phyloP scores from a whole-genome alignment of 2,329 filamentous ascomycete species.

The Calonectria pseudoreteaudii region DNA sequence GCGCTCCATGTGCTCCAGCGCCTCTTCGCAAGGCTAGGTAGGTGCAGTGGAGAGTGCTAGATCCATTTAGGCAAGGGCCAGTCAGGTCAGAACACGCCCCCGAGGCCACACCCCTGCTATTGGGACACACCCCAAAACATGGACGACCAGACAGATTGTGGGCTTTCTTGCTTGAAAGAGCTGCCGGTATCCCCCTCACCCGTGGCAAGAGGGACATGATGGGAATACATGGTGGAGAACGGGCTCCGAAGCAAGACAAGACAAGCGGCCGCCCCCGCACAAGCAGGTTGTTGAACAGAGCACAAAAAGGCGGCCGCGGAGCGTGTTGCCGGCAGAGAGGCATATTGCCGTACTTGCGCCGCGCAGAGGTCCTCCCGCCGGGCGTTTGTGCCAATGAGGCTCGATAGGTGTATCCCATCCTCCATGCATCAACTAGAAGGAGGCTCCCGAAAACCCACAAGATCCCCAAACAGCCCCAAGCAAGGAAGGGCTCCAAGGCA shows the following conservation, averaged over 20 bases:
- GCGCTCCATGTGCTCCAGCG: conserved; percentile 32
- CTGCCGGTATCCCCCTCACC: background rate
- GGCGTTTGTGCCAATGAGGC: background rate
- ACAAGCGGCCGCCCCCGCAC: background rate
- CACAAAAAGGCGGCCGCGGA: too few relatives aligned
- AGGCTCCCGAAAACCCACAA: conserved; percentile 5
- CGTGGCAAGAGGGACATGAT: background rate
- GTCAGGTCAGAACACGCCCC: conserved; percentile 8
- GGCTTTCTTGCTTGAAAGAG: background rate
- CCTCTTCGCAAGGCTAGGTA: conserved; percentile 17
- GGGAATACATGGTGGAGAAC: background rate
- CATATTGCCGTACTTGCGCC: background rate
- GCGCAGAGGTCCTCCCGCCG: background rate
- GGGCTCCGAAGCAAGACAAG: conserved; percentile 15
- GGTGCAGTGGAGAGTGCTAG: conserved; percentile 17
- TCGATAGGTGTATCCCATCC: background rate
- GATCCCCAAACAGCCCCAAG: conserved; percentile 11
- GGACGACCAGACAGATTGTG: background rate
- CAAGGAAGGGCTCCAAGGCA: conserved; percentile 8
- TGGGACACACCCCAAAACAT: background rate
- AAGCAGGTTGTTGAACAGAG: background rate
- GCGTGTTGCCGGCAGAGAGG: background rate
- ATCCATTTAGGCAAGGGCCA: conserved; percentile 10
- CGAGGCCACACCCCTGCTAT: background rate
- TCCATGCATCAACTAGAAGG: background rate